Evolutionary conservation across 768 basidiomycete species (phyloP).

Genomic region (Tricholoma hemisulphureum): DNA sequence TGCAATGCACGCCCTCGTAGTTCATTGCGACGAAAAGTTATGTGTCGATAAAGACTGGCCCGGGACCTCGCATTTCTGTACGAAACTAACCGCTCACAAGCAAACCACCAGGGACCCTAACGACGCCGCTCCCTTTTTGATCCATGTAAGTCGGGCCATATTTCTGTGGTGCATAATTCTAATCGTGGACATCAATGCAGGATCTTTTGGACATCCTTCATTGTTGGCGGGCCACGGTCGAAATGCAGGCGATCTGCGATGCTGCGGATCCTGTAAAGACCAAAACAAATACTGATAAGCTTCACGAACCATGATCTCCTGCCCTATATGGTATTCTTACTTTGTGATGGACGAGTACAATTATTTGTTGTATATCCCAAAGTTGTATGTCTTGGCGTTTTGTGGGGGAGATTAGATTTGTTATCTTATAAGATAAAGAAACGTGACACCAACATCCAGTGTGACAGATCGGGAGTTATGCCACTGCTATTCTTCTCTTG

Average conservation of each 20-base stretch:
- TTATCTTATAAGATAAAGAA: background rate
- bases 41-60: constrained; percentile 24
- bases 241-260: background rate
- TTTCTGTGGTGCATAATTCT: background rate
- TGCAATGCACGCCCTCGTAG: constrained; percentile 34
- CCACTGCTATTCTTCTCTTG: background rate
- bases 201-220: background rate
- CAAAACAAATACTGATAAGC: background rate
- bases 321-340: too few relatives aligned
- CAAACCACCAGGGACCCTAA: background rate
- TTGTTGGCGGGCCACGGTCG: background rate
- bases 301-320: too few relatives aligned
- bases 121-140: background rate
- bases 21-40: constrained; percentile 30
- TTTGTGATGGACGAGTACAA: too few relatives aligned
- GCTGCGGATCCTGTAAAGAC: constrained; percentile 1
- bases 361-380: too few relatives aligned
- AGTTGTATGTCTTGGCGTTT: too few relatives aligned
- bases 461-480: background rate
- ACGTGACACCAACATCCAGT: too few relatives aligned
- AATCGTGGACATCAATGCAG: background rate
- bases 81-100: constrained; percentile 3
- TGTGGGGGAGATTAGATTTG: too few relatives aligned
- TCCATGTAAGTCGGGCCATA: background rate
- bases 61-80: constrained; percentile 19